Percentiles rank a stretch among this genome's conserved stretches.
These are phyloP conservation scores for Penicillium roqueforti DNA, from an alignment of 495 filamentous ascomycete genomes.

Conservation along the genomic window DNA sequence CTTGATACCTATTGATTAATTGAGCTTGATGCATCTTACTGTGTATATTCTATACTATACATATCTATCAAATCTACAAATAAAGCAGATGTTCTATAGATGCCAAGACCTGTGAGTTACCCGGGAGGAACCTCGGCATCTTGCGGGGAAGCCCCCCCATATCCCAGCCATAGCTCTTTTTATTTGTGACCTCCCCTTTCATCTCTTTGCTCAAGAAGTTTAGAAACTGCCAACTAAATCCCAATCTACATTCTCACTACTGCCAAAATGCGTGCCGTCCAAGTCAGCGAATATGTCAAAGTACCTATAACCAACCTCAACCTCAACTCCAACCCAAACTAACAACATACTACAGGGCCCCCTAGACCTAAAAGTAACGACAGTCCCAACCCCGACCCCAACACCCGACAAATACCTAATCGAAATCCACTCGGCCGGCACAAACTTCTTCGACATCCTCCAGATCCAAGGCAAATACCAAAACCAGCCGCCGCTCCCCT, in stretches of 20 bases:
- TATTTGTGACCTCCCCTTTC: not conserved
- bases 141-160: conserved; percentile 19
- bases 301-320: conserved; percentile 36
- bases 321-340: conserved; percentile 8
- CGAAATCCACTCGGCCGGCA: conserved; percentile 78
- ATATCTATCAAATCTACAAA: not conserved
- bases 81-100: not conserved
- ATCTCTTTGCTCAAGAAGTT: not conserved
- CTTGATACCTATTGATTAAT: conserved; percentile 13
- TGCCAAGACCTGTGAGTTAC: conserved; percentile 11
- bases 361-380: conserved; percentile 67
- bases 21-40: not conserved
- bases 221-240: not conserved
- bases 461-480: conserved; percentile 81
- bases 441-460: conserved; percentile 94
- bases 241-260: not conserved
- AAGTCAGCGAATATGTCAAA: conserved; percentile 79
- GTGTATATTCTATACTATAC: not conserved
- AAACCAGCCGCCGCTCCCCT: conserved; percentile 69
- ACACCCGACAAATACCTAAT: conserved; percentile 75
- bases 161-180: not conserved
- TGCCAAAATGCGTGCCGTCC: conserved; percentile 75
- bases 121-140: conserved; percentile 31
- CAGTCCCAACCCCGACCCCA: conserved; percentile 68
- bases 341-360: conserved; percentile 55